Base-by-base conservation (phyloP, 768 basidiomycete species). In the Boletus tylopilopsis region DNA sequence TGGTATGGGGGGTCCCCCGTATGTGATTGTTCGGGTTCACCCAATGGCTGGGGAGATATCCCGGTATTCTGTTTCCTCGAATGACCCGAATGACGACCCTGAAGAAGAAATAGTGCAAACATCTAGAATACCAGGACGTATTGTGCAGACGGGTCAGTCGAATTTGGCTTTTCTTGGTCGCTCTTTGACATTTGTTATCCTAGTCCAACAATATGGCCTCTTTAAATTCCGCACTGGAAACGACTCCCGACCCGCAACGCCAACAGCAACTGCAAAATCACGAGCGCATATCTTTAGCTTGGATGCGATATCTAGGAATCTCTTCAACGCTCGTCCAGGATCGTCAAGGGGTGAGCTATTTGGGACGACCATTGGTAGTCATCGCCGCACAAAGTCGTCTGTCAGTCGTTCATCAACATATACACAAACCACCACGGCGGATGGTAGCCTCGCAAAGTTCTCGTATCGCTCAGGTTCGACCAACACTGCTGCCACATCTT, bases 41-140 rank as follows among this genome's bases (percentile, higher is more conserved):
- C 89, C 91, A 3, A 78, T 94, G 74, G 80, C 84, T 7, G 92
- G 90, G 11, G 88, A 85, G 37, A 74, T 94, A 32, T 90, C 84
- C 54, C 82, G 91, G 45, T 92, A 81, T 67, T 80, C 78, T 42
- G 86, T 93, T 41, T 78, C 77, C 23, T 90, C 89, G 9, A 84
- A 76, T 58, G 85, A 90, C 60, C 81, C 82, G 6, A 77, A 73
- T 32, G 89, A 90, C 53, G 84, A 87, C 48, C 75, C 73, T 15
- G 86, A 88, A 58, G 89, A 92, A 61, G 90, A 91, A 59, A 89
- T 91, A 57, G 82, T 93, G 15, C 86, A 88, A 62, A 88, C 82
- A 2, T 74, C 76, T 18, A 74, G 84, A 35, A 81, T 94, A n/a
- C 77, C 85, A 5, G 79, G 78, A 13, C 80, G 87, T 21, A 81